A percentile compares a stretch with the other conserved stretches of the same genome.
Conservation (phyloP, 208 protist genomes). For the Crithidia acanthocephali region DNA sequence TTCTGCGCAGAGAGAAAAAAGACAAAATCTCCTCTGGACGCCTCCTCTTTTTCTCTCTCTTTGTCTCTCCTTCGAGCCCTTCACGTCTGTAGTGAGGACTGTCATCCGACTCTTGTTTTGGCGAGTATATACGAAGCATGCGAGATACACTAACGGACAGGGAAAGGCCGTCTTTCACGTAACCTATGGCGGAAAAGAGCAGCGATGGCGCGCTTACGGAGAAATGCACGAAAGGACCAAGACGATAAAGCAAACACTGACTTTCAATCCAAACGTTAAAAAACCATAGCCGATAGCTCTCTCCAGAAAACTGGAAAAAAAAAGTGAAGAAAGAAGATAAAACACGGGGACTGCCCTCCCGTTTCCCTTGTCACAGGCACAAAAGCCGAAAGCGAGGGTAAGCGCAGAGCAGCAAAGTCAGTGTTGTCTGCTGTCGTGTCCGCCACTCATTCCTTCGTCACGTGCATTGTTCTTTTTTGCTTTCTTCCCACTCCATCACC, state of each 20-base stretch:
- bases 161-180: background rate
- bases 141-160: background rate
- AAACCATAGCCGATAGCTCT: too few relatives aligned
- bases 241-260: background rate
- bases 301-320: background rate
- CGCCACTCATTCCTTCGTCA: too few relatives aligned
- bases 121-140: background rate
- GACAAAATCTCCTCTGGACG: too few relatives aligned
- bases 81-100: too few relatives aligned
- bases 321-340: background rate
- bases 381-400: background rate
- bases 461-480: background rate
- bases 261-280: too few relatives aligned
- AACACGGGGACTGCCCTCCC: background rate
- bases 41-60: too few relatives aligned
- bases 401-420: background rate
- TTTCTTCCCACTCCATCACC: background rate
- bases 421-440: background rate
- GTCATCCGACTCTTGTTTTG: background rate
- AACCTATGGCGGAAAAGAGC: background rate
- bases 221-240: background rate
- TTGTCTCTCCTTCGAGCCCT: too few relatives aligned
- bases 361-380: background rate
- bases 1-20: too few relatives aligned
- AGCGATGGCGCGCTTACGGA: background rate